Conservation (phyloP, 208 protist genomes). For the Trypanosoma platydactyli region DNA sequence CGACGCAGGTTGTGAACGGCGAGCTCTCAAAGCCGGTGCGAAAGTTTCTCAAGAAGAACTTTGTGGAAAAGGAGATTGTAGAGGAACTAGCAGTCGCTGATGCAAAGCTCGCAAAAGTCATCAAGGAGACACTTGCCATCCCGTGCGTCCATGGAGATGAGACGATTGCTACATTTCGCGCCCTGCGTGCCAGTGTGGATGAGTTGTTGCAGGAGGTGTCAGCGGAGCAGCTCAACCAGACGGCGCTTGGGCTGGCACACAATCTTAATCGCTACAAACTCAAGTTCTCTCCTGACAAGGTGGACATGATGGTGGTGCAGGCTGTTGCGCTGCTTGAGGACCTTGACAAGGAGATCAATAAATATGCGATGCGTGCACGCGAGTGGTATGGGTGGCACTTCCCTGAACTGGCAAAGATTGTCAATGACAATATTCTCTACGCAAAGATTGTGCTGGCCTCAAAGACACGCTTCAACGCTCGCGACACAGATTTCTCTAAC, state of each 20-base stretch:
- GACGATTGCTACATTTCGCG: slow-evolving; percentile 93
- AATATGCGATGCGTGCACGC: slow-evolving; percentile 98
- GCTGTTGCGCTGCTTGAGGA: slow-evolving; percentile 99
- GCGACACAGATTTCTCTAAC: slow-evolving; percentile 92
- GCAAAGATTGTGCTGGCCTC: slow-evolving; percentile 93
- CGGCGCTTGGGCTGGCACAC: slow-evolving; percentile 98
- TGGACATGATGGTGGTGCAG: slow-evolving; percentile 99
- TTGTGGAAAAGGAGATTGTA: slow-evolving; percentile 86
- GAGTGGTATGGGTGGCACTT: slow-evolving; percentile 99
- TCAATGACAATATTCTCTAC: slow-evolving; percentile 97
- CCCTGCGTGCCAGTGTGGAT: slow-evolving; percentile 94
- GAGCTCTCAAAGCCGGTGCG: slow-evolving; percentile 95
- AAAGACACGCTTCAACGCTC: slow-evolving; percentile 91
- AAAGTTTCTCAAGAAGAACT: slow-evolving; percentile 98
- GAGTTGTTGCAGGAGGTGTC: slow-evolving; percentile 86
- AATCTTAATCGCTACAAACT: slow-evolving; percentile 99
- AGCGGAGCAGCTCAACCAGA: slow-evolving; percentile 92
- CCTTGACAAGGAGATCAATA: slow-evolving; percentile 99
- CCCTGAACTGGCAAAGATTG: slow-evolving; percentile 97
- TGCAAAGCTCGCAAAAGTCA: slow-evolving; percentile 94
- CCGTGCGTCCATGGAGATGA: slow-evolving; percentile 89
- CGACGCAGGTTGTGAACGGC: slow-evolving; percentile 96
- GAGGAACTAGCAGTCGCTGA: slow-evolving; percentile 96
- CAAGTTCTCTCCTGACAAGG: slow-evolving; percentile 99
- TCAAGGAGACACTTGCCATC: slow-evolving; percentile 97